These are phyloP conservation scores for Artemisia argyi DNA, from an alignment of 129 eudicot species.

Conservation along the genomic window DNA sequence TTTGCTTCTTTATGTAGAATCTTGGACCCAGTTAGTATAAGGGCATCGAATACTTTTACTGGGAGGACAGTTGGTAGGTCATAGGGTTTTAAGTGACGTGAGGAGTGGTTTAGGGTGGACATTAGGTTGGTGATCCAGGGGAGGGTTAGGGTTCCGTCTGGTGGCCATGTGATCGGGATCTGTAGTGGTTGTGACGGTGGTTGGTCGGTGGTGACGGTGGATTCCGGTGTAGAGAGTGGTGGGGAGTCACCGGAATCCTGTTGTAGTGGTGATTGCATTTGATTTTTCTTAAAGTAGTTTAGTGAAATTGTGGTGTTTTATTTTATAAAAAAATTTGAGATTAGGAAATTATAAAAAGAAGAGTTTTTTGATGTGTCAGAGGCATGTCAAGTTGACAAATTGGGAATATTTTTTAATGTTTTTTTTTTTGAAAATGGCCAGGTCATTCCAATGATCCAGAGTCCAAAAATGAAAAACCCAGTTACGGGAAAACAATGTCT, in stretches of 20 bases:
- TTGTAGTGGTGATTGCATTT: slow-evolving; percentile 23
- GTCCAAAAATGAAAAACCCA: too few relatives aligned
- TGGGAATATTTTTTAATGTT: neutral
- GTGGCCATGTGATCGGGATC: slow-evolving; percentile 82
- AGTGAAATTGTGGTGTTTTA: neutral
- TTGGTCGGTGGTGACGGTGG: slow-evolving; percentile 26
- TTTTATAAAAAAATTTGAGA: neutral
- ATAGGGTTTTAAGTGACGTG: slow-evolving; percentile 54
- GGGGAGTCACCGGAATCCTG: slow-evolving; percentile 19
- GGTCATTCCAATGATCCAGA: neutral
- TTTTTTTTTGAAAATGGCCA: neutral
- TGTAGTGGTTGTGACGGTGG: slow-evolving; percentile 40
- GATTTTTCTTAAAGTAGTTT: neutral
- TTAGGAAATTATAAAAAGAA: neutral
- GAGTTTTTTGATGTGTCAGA: neutral
- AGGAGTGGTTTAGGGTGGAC: slow-evolving; percentile 70
- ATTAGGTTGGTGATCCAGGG: slow-evolving; percentile 63
- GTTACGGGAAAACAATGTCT: too few relatives aligned
- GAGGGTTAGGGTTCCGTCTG: slow-evolving; percentile 46
- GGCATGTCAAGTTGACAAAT: slow-evolving; percentile 20
- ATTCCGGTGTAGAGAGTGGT: slow-evolving; percentile 15
- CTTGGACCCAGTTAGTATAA: slow-evolving; percentile 71
- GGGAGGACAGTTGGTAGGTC: slow-evolving; percentile 70
- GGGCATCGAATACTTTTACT: slow-evolving; percentile 61
- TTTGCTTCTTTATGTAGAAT: slow-evolving; percentile 88